Evolutionary conservation across 208 protist species (phyloP).

Genomic region (Entamoeba nuttalli): DNA sequence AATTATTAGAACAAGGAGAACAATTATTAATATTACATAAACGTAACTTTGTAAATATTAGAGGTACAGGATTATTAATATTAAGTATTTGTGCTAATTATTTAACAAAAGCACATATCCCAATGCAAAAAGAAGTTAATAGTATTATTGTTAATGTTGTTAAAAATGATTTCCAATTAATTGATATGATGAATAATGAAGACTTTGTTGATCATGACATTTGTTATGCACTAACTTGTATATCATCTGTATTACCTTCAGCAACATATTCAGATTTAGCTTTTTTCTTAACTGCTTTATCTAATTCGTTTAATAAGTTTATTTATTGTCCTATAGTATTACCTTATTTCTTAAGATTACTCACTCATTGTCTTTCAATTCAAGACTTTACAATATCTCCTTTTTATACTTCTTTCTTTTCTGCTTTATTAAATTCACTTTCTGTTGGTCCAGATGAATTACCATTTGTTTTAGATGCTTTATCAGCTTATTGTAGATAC

Average conservation of each 20-base stretch:
- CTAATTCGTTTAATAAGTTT: neutral
- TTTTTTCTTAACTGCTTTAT: neutral
- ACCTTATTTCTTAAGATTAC: neutral
- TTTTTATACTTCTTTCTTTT: neutral
- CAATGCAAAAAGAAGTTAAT: neutral
- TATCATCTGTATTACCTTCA: neutral
- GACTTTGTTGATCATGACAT: neutral
- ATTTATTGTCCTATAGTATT: neutral
- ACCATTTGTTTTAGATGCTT: neutral
- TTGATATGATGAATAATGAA: neutral
- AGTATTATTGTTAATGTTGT: neutral
- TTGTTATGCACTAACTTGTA: neutral
- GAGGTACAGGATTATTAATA: neutral
- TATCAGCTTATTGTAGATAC: neutral
- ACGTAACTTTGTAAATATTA: neutral
- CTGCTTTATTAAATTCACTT: neutral
- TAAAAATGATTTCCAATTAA: neutral
- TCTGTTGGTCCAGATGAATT: neutral
- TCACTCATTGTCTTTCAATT: neutral
- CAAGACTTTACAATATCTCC: neutral
- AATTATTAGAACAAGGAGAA: neutral
- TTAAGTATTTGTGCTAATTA: neutral
- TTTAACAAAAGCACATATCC: neutral
- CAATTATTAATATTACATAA: neutral
- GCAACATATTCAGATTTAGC: neutral